A percentile compares a stretch with the other conserved stretches of the same genome.
Conservation (phyloP, 169 alveolate species). For the Eimeria tenella region DNA sequence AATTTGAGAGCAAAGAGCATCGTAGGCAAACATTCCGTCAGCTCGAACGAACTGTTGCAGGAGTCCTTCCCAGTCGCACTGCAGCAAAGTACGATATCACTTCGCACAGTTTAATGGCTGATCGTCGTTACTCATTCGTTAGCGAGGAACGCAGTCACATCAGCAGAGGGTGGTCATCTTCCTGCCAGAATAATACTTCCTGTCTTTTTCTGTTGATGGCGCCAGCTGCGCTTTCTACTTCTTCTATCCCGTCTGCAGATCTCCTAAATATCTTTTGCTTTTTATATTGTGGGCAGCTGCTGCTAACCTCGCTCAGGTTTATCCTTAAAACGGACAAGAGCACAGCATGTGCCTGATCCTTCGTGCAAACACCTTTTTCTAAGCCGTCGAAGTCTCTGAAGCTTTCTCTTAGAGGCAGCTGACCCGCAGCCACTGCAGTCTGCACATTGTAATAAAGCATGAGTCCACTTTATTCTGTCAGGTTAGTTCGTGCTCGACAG, state of each 20-base stretch:
- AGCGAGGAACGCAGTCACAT: too few species aligned
- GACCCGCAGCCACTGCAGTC: conserved; percentile 6
- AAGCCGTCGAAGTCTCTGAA: conserved; percentile 14
- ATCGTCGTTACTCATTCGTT: too few species aligned
- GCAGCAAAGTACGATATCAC: neutral
- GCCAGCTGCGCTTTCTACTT: too few species aligned
- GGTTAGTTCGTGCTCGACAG: too few species aligned
- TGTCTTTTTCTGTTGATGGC: too few species aligned
- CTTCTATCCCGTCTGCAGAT: too few species aligned
- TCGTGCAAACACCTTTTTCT: conserved; percentile 2
- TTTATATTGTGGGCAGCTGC: neutral
- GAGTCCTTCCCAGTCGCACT: conserved; percentile 12
- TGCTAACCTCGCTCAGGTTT: neutral
- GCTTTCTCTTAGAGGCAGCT: conserved; percentile 41
- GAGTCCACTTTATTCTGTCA: too few species aligned
- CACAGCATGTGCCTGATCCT: neutral
- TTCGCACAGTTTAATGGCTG: too few species aligned
- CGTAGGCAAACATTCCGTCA: conserved; percentile 45
- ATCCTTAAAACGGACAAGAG: neutral
- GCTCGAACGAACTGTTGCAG: neutral
- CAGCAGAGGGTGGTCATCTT: too few species aligned
- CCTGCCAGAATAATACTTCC: too few species aligned
- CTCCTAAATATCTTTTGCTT: too few species aligned
- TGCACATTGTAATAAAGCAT: neutral
- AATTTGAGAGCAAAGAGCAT: neutral